Evolutionary conservation across 352 stramenopile genomes (phyloP), one percentile per base, ranked within the genome.

Genomic region (Globisporangium camurandrum): DNA sequence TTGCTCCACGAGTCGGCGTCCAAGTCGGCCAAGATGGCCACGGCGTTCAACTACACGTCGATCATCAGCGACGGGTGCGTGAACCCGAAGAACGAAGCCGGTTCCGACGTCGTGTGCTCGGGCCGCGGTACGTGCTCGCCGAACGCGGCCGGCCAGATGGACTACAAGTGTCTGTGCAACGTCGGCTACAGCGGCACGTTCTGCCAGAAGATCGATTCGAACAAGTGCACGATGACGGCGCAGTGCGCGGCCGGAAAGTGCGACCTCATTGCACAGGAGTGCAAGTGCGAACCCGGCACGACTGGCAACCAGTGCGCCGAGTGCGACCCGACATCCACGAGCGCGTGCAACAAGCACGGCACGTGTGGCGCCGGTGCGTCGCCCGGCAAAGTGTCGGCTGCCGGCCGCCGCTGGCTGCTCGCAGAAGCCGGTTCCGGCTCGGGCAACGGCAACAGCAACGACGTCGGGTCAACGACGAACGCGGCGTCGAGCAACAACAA

Each of bases 121-220:
- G 70, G 72, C 40, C 75, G 72, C 42, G 79, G 79, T 34, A 90
- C 79, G 47, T 90, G 79, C 54, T 33, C 59, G 3, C 79, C 79
- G 3, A 64, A 58, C 9, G 59, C 57, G 26, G 61, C 58, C 1
- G 58, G 58, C 24, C 63, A 62, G 7, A 76, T 86, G 64, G 48
- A 78, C 30, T 90, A 87, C 64, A 36, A 56, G 44, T 90, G 79
- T 57, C 49, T 61, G 36, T 90, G 75, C 59, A 87, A 88, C 61
- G 64, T 88, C 12, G 79, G 79, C 26, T 90, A 86, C 72, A 79
- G 69, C 50, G 79, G 79, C 51, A 84, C 66, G 11, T 90, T 81
- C 65, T 90, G 79, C 51, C 62, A 90, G 57, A 81, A 78, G 59
- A 75, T 88, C 26, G 70, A 62, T 26, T 80, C 74, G 42, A 88